A percentile compares a stretch with the other conserved stretches of the same genome.
These are phyloP conservation scores for Chloromonas sp. DNA, from an alignment of 163 green algal species.

Conservation along the genomic window DNA sequence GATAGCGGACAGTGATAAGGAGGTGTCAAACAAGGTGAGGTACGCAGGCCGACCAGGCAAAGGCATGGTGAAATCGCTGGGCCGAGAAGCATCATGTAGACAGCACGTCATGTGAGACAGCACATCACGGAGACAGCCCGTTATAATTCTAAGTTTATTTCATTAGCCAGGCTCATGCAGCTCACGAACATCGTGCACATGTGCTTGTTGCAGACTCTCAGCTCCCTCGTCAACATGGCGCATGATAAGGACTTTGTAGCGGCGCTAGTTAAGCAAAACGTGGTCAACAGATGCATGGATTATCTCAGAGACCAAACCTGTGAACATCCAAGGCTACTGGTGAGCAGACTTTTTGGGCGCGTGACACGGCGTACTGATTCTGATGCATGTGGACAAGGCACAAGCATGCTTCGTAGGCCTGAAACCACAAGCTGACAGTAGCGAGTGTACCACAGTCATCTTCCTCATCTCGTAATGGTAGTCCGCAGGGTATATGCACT, in stretches of 20 bases:
- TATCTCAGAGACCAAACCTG: constrained; percentile 48
- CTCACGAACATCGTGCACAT: constrained; percentile 71
- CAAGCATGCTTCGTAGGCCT: no score
- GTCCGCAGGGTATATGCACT: neutral
- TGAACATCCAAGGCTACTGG: constrained; percentile 45
- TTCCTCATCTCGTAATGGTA: neutral
- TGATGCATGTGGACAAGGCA: neutral
- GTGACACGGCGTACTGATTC: neutral
- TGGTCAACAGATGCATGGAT: constrained; percentile 51
- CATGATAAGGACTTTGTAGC: constrained; percentile 43
- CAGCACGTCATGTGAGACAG: no score
- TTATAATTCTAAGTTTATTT: no score
- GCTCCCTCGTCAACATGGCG: no score
- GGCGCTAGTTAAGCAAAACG: constrained; percentile 42
- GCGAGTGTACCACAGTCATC: no score
- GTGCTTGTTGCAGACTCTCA: constrained; percentile 7
- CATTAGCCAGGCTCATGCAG: no score
- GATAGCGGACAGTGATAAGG: constrained; percentile 19
- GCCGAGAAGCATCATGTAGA: no score
- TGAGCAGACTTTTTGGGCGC: constrained; percentile 9
- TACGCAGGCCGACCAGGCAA: no score
- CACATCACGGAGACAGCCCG: no score
- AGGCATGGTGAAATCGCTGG: no score
- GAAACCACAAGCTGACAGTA: no score
- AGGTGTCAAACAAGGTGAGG: constrained; percentile 23